Evolutionary conservation across 75 land plant species (phyloP).

Genomic region (Pseudotsuga menziesii): DNA sequence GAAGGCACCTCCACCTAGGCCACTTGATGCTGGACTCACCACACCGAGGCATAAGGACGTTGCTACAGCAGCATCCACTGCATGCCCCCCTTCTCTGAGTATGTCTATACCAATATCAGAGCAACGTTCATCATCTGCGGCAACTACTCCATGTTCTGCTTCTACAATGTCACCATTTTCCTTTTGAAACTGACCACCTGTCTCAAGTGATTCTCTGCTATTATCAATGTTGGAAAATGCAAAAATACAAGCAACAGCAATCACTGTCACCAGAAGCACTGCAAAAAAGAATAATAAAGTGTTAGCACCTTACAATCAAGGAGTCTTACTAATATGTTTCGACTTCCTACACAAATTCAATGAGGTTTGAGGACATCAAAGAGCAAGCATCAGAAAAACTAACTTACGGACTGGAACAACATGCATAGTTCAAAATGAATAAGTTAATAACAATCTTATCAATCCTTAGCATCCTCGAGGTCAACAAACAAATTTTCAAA

Average conservation of each 20-base stretch:
- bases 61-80: constrained; percentile 93
- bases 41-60: constrained; percentile 86
- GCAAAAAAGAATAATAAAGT: neutral
- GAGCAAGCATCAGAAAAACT: too few species aligned
- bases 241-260: constrained; percentile 8
- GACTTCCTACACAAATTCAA: too few species aligned
- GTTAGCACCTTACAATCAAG: too few species aligned
- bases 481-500: too few species aligned
- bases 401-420: too few species aligned
- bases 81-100: constrained; percentile 68
- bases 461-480: too few species aligned
- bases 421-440: too few species aligned
- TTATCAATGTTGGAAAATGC: neutral
- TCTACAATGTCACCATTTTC: neutral
- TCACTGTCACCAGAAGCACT: constrained; percentile 3
- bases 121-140: constrained; percentile 90
- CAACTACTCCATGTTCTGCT: constrained; percentile 56
- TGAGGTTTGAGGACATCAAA: too few species aligned
- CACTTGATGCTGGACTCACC: constrained; percentile 78
- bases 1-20: constrained; percentile 93
- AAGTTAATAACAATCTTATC: too few species aligned
- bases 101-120: constrained; percentile 67
- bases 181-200: neutral
- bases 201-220: neutral
- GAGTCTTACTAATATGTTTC: too few species aligned